Conservation (phyloP, 2,329 filamentous ascomycete species). For the Shiraia bambusicola region DNA sequence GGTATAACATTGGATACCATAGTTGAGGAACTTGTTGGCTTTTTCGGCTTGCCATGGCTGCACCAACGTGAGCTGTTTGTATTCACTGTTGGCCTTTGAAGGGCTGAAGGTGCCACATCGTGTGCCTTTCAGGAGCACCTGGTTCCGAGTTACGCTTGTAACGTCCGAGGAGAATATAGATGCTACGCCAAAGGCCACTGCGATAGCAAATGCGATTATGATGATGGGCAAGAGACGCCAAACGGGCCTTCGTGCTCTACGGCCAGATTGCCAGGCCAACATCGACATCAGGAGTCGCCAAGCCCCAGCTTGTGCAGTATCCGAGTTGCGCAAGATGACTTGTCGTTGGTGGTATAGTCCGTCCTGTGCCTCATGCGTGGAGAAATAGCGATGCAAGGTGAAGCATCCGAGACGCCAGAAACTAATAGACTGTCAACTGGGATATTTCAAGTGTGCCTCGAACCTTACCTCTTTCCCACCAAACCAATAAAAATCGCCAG, state of each 20-base stretch:
- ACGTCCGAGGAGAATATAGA: conserved; percentile 42
- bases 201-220: conserved; percentile 12
- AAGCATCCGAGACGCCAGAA: conserved; percentile 38
- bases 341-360: conserved; percentile 38
- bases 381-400: conserved; percentile 23
- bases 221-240: conserved; percentile 13
- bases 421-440: conserved; percentile 22
- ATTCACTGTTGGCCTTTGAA: conserved; percentile 1
- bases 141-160: conserved; percentile 36
- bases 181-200: conserved; percentile 20
- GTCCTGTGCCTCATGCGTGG: conserved; percentile 20
- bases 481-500: conserved; percentile 34
- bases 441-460: conserved; percentile 11
- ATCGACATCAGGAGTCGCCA: conserved; percentile 19
- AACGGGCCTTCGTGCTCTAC: conserved; percentile 11
- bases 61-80: conserved; percentile 6
- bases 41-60: conserved; percentile 9
- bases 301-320: conserved; percentile 21
- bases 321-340: conserved; percentile 36
- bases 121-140: conserved; percentile 32
- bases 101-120: conserved; percentile 10
- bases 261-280: conserved; percentile 20
- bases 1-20: conserved; percentile 23
- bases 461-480: conserved; percentile 14
- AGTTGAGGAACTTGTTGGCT: conserved; percentile 17